Base-by-base conservation (phyloP, 2,329 filamentous ascomycete genomes). In the Teratosphaeria zuluensis region DNA sequence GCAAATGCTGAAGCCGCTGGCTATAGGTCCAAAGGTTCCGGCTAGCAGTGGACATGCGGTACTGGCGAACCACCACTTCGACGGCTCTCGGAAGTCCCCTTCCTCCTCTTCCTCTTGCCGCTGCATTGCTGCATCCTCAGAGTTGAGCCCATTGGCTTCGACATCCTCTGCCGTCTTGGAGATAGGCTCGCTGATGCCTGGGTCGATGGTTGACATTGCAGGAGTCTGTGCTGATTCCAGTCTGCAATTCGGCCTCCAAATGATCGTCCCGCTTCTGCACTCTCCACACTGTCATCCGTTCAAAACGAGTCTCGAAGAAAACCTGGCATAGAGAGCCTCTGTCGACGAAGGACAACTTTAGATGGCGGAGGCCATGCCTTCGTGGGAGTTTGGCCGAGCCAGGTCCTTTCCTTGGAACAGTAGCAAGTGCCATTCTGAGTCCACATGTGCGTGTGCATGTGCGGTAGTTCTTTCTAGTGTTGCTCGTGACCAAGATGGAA, bases 11-110 rank as follows among this genome's bases (percentile, higher is more conserved):
- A 75, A 74, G 35, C 69, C 69, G 56, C 63, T 72, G 32, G 73
- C 72, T 28, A 75, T 66, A 16, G 73, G 74, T 0, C 73, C 73
- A 51, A 75, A 74, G 1, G 72, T 74, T 63, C 75, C 75, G 3
- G 82, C 82, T 38, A 84, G 72, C 2, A 85, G 72, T 14, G 83
- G 83, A 64, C 79, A 80, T 33, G 77, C 80, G 8, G 82, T 84
- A 21, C 79, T 82, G 2, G 81, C 81, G 65, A 84, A 81, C 82
- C 82, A 85, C 81, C 81, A 85, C 58, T 77, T 75, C 52, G 56
- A 65, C 7, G 63, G 78, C 58, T 77, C 74, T 7, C 76, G 66
- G 58, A 73, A 77, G 53, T 78, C 69, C 55, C 78, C 75, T 53
- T 75, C 72, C 30, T 73, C 68, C 56, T 76, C 68, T 35, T 76